Evolutionary conservation across 1,139 yeast genomes (phyloP).

Genomic region (Sugiyamaella novakii): DNA sequence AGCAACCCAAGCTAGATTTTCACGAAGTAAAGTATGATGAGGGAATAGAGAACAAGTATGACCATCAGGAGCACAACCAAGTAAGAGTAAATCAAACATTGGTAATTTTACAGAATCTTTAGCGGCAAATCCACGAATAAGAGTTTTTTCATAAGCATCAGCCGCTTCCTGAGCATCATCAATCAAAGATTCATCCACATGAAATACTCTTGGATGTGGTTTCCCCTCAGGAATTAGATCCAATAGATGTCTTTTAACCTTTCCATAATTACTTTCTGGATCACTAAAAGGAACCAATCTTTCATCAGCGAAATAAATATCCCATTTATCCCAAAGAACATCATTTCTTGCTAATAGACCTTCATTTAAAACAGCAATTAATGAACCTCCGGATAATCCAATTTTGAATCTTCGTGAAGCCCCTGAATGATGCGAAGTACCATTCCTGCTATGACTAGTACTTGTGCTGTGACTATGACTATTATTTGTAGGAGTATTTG

Average conservation of each 20-base stretch:
- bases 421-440: conserved; percentile 1
- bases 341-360: conserved; percentile 75
- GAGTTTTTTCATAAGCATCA: conserved; percentile 81
- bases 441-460: background rate
- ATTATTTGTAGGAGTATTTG: conserved; percentile 1
- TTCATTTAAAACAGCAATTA: conserved; percentile 80
- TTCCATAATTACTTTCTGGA: conserved; percentile 85
- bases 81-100: conserved; percentile 82
- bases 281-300: conserved; percentile 87
- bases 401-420: conserved; percentile 67
- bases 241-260: conserved; percentile 77
- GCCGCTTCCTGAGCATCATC: conserved; percentile 94
- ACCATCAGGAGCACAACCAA: conserved; percentile 99
- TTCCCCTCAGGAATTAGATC: conserved; percentile 57
- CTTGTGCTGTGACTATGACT: background rate
- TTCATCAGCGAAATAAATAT: conserved; percentile 94
- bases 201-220: conserved; percentile 71
- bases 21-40: conserved; percentile 83
- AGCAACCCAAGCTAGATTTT: conserved; percentile 92
- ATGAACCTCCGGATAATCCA: conserved; percentile 91
- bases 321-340: conserved; percentile 94
- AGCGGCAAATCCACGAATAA: conserved; percentile 90
- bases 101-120: conserved; percentile 95
- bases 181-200: conserved; percentile 75
- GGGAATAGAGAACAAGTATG: conserved; percentile 97